Evolutionary conservation across 2,329 filamentous ascomycete genomes (phyloP), one percentile per base, ranked within the genome.

Genomic region (Fonsecaea monophora): DNA sequence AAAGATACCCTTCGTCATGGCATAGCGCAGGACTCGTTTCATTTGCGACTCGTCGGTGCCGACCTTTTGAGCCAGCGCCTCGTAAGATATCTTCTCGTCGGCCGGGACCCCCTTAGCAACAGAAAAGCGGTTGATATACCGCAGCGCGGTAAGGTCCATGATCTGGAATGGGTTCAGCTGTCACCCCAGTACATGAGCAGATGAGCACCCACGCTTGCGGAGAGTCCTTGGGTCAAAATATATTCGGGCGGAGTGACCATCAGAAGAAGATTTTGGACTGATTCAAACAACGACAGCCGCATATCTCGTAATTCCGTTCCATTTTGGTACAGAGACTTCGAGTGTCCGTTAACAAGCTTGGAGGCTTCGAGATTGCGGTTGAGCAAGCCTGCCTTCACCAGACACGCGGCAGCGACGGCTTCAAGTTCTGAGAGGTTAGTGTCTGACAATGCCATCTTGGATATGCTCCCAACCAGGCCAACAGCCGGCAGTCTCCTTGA

Each of bases 1-100:
- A 34, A 68, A 66, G n/a, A 66, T 58, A 3, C 45, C 34, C 35
- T 57, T 63, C 5, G 64, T 68, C 53, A 68, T 66, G 12, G 34
- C 59, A n/a, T 64, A 63, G 48, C 64, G 53, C 4, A 66, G 59
- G 30, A 63, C 38, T 13, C 60, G 30, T 50, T 63, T 66, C 37
- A 64, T 5, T 53, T 64, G 64, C 10, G 53, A 57, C 35, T 57
- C 59, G 42, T 68, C 53, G 4, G 62, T 40, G 13, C 45, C 45
- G 3, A 58, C 10, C 12, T 34, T 53, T 9, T 21, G 12, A 9
- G 57, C 57, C 1, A 50, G 21, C 13, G 38, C 42, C 12, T 3
- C 13, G 21, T 60, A 60, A 8, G 30, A 48, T 35, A 60, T 60
- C 4, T 25, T 5, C 2, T 9, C 21, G n/a, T 50, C 38, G 7